Conservation (phyloP, 1,284 basidiomycete species). For the Xanthoconium separans region DNA sequence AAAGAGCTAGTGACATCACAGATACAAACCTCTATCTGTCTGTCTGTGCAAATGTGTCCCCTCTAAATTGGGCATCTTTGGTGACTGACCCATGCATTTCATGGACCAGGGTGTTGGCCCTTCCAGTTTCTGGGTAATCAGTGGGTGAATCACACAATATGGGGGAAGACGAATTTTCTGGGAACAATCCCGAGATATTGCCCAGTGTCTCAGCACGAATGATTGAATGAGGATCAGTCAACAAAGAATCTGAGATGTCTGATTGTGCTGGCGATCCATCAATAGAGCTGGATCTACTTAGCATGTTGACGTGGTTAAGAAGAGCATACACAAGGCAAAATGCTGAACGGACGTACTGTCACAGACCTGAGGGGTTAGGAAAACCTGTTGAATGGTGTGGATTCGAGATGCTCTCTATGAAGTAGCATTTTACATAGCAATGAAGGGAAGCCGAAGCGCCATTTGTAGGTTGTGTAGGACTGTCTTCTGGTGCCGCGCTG, state of each 20-base stretch:
- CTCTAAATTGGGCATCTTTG: neutral
- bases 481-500: neutral
- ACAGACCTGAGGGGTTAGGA: neutral
- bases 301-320: neutral
- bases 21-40: neutral
- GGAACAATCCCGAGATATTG: neutral
- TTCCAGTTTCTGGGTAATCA: neutral
- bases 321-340: neutral
- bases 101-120: neutral
- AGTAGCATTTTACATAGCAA: neutral
- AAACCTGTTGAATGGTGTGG: neutral
- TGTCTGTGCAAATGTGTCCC: neutral
- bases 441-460: neutral
- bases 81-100: neutral
- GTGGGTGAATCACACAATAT: neutral
- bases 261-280: neutral
- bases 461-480: neutral
- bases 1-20: neutral
- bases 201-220: neutral
- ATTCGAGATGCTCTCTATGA: neutral
- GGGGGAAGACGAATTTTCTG: neutral
- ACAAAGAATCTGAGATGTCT: neutral
- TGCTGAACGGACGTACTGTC: neutral
- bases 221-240: neutral
- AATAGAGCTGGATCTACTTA: neutral